Percentiles rank a stretch among this genome's conserved stretches.
Conservation (phyloP, 805 yeast genomes). For the Candida ficus region DNA sequence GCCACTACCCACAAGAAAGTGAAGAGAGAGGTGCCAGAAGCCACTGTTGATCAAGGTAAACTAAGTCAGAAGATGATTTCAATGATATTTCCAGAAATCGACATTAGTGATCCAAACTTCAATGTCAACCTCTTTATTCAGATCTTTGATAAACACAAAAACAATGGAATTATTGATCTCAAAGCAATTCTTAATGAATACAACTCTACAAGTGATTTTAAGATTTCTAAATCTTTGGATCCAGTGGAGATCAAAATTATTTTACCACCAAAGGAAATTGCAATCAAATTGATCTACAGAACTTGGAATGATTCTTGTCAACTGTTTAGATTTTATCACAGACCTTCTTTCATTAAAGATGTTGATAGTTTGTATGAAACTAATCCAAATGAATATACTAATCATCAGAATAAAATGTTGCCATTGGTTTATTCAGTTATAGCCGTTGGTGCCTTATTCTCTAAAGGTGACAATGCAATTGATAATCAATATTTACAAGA, state of each 20-base stretch:
- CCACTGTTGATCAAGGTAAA: neutral
- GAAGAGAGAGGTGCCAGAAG: constrained; percentile 4
- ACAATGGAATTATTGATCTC: constrained; percentile 16
- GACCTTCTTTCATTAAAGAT: constrained; percentile 75
- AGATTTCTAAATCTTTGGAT: constrained; percentile 27
- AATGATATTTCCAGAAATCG: constrained; percentile 18
- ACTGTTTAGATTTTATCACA: constrained; percentile 77
- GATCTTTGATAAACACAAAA: constrained; percentile 15
- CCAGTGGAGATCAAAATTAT: constrained; percentile 46
- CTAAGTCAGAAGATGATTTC: constrained; percentile 7
- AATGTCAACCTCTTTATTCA: constrained; percentile 15
- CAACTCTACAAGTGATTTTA: constrained; percentile 4
- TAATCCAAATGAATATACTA: constrained; percentile 70
- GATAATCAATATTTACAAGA: constrained; percentile 33
- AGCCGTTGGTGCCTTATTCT: constrained; percentile 82
- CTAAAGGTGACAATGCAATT: constrained; percentile 31
- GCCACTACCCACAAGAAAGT: constrained; percentile 9
- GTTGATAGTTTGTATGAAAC: constrained; percentile 72
- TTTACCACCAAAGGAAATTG: constrained; percentile 72
- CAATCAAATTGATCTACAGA: constrained; percentile 64
- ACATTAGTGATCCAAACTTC: constrained; percentile 11
- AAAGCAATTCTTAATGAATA: constrained; percentile 16
- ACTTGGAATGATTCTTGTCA: constrained; percentile 89
- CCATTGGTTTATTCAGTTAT: constrained; percentile 80
- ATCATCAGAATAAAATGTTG: constrained; percentile 71